A percentile compares a stretch with the other conserved stretches of the same genome.
phyloP scores from a whole-genome alignment of 2,329 filamentous ascomycete species.

The Aspergillus hiratsukae region DNA sequence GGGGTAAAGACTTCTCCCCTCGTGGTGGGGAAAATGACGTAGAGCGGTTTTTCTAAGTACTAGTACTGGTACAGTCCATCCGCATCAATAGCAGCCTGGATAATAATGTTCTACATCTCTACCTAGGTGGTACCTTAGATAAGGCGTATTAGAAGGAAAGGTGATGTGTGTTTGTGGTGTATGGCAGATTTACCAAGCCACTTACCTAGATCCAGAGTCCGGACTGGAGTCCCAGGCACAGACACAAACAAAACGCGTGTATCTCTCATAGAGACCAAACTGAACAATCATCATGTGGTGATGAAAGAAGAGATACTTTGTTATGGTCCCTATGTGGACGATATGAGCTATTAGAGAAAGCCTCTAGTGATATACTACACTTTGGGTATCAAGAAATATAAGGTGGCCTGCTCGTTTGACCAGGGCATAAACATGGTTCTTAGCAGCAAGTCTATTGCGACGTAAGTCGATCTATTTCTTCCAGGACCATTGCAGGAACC shows the following conservation, averaged over 20 bases:
- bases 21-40: background rate
- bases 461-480: background rate
- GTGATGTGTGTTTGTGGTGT: background rate
- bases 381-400: background rate
- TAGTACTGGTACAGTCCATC: background rate
- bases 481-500: background rate
- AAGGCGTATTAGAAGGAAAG: background rate
- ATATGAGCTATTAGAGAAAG: background rate
- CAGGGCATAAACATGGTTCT: background rate
- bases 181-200: background rate
- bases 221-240: too few relatives aligned
- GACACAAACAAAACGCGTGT: background rate
- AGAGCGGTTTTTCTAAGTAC: background rate
- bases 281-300: background rate
- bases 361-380: background rate
- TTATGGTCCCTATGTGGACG: background rate
- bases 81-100: background rate
- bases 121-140: background rate
- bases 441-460: background rate
- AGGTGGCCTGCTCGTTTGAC: background rate
- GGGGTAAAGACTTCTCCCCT: background rate
- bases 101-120: too few relatives aligned
- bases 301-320: background rate
- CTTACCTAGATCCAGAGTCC: background rate
- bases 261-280: background rate